Conservation (phyloP, 1,139 yeast species). For the Kluyveromyces sp. region DNA sequence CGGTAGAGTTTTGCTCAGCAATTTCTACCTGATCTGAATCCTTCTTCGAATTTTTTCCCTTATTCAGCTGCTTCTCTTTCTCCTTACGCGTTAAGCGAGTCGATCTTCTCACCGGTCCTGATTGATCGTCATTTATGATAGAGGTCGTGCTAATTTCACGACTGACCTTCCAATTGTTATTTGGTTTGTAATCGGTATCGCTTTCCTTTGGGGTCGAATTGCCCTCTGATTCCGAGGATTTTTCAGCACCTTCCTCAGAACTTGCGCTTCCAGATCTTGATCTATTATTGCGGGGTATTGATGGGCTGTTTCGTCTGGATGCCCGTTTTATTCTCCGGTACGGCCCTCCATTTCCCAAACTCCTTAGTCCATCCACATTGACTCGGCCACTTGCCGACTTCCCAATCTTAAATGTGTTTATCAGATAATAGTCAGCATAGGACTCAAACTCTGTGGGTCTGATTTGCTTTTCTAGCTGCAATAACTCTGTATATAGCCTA, state of each 20-base stretch:
- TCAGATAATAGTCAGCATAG: constrained; percentile 26
- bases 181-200: constrained; percentile 8
- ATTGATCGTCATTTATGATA: constrained; percentile 15
- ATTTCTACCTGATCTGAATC: constrained; percentile 1
- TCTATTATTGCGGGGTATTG: constrained; percentile 4
- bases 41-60: background rate
- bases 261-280: constrained; percentile 5
- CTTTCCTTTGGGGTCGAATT: background rate
- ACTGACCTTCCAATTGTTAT: constrained; percentile 1
- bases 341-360: constrained; percentile 23
- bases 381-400: constrained; percentile 31
- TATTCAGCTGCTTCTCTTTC: constrained; percentile 9
- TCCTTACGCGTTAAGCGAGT: constrained; percentile 22
- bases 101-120: constrained; percentile 22
- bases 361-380: constrained; percentile 24
- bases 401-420: constrained; percentile 28
- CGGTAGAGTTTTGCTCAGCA: constrained; percentile 5
- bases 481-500: constrained; percentile 15
- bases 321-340: constrained; percentile 20
- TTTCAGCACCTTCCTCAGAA: constrained; percentile 9
- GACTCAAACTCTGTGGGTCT: constrained; percentile 31
- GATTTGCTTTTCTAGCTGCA: constrained; percentile 15
- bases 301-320: constrained; percentile 2
- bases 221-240: constrained; percentile 5
- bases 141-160: constrained; percentile 17